Percentiles rank a stretch among this genome's conserved stretches.
Conservation (phyloP, 768 basidiomycete species). For the Boletus sp. region DNA sequence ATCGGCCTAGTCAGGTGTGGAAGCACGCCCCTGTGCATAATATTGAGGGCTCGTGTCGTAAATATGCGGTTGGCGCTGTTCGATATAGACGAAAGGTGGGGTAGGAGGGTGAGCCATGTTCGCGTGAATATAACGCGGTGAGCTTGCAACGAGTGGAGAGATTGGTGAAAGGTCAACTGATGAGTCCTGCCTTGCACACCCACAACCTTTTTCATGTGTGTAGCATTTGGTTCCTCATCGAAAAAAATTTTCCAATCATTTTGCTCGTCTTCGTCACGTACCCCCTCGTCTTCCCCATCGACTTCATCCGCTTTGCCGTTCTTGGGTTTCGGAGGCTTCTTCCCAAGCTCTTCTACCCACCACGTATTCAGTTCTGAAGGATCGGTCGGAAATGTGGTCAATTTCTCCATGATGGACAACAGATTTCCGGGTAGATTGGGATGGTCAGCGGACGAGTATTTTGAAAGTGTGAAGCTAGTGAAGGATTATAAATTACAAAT, state of each 20-base stretch:
- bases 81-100: slow-evolving; percentile 46
- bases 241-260: slow-evolving; percentile 83
- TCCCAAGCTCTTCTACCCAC: slow-evolving; percentile 71
- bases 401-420: slow-evolving; percentile 60
- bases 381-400: slow-evolving; percentile 74
- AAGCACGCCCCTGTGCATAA: slow-evolving; percentile 80
- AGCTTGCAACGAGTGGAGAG: slow-evolving; percentile 69
- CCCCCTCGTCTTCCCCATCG: slow-evolving; percentile 32
- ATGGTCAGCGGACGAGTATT: slow-evolving; percentile 28
- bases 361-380: slow-evolving; percentile 66
- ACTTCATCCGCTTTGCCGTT: slow-evolving; percentile 40
- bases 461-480: slow-evolving; percentile 25
- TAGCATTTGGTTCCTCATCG: slow-evolving; percentile 51
- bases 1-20: slow-evolving; percentile 78
- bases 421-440: slow-evolving; percentile 48
- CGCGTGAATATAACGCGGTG: slow-evolving; percentile 80
- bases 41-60: slow-evolving; percentile 58
- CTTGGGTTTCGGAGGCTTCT: slow-evolving; percentile 52
- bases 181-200: slow-evolving; percentile 48
- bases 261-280: slow-evolving; percentile 39
- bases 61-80: slow-evolving; percentile 33
- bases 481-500: slow-evolving; percentile 1
- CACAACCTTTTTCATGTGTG: slow-evolving; percentile 36
- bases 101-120: slow-evolving; percentile 73
- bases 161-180: slow-evolving; percentile 70